Conservation (phyloP, 352 stramenopile species). For the Globisporangium lucens region DNA sequence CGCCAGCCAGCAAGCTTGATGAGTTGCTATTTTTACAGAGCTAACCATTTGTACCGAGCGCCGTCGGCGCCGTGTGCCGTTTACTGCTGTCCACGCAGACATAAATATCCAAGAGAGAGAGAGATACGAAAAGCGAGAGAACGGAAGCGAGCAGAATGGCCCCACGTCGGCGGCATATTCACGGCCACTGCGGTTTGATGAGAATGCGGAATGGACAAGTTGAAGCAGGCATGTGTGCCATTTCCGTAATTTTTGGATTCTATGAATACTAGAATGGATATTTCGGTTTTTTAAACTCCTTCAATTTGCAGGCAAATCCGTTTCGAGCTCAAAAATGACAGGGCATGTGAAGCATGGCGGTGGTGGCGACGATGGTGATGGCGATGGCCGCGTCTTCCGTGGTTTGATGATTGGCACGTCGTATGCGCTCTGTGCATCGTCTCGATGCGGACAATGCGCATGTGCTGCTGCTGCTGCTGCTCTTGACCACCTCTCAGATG, state of each 20-base stretch:
- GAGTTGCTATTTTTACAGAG: background rate
- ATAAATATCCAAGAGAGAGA: background rate
- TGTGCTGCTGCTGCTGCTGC: background rate
- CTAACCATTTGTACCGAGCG: background rate
- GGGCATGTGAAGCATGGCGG: background rate
- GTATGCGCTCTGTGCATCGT: background rate
- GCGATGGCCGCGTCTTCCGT: background rate
- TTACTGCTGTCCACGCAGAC: background rate
- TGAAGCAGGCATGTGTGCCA: background rate
- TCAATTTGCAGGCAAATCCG: background rate
- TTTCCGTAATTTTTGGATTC: background rate
- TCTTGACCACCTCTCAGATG: background rate
- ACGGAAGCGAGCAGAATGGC: background rate
- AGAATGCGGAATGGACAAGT: background rate
- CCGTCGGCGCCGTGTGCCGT: background rate
- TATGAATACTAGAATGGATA: background rate
- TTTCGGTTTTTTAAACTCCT: background rate
- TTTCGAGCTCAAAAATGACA: background rate
- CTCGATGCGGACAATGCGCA: background rate
- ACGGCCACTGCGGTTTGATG: background rate
- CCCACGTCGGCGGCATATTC: background rate
- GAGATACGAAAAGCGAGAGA: background rate
- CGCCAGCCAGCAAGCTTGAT: background rate
- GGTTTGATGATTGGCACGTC: slow-evolving; percentile 3
- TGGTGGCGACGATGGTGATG: background rate